Conservation (phyloP, 768 basidiomycete genomes). For the Panaeolus cyanescens region DNA sequence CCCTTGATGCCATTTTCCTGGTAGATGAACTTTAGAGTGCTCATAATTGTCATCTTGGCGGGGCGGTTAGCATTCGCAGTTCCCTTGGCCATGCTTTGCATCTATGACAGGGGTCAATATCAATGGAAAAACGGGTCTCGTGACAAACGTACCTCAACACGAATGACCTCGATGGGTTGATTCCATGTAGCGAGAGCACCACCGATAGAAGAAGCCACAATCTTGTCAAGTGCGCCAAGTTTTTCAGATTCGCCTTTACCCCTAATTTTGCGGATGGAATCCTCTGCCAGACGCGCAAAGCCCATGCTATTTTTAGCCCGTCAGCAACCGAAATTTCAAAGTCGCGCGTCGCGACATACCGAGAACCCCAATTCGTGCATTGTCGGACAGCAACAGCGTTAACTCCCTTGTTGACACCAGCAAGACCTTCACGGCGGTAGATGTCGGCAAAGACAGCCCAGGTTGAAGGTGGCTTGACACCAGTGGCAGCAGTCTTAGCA, state of each 20-base stretch:
- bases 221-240: slow-evolving; percentile 81
- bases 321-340: neutral
- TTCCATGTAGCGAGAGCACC: slow-evolving; percentile 99
- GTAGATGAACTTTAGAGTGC: slow-evolving; percentile 94
- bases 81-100: slow-evolving; percentile 98
- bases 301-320: slow-evolving; percentile 71
- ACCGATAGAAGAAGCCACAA: slow-evolving; percentile 83
- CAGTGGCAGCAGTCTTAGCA: slow-evolving; percentile 85
- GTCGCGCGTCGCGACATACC: slow-evolving; percentile 45
- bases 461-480: slow-evolving; percentile 87
- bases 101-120: slow-evolving; percentile 47
- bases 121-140: neutral
- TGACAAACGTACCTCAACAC: slow-evolving; percentile 75
- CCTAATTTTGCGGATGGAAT: slow-evolving; percentile 69
- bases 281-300: slow-evolving; percentile 91
- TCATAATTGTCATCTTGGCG: slow-evolving; percentile 88
- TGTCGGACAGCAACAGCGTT: slow-evolving; percentile 92
- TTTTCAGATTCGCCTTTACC: slow-evolving; percentile 81
- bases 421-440: slow-evolving; percentile 89
- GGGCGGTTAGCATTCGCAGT: slow-evolving; percentile 79
- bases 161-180: slow-evolving; percentile 96
- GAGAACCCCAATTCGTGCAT: slow-evolving; percentile 92
- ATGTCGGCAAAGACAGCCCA: slow-evolving; percentile 96
- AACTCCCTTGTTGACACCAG: slow-evolving; percentile 98
- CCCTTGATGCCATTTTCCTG: slow-evolving; percentile 95